Evolutionary conservation across 1,139 yeast genomes (phyloP), one percentile per base, ranked within the genome.

Genomic region (Pichia sp.): DNA sequence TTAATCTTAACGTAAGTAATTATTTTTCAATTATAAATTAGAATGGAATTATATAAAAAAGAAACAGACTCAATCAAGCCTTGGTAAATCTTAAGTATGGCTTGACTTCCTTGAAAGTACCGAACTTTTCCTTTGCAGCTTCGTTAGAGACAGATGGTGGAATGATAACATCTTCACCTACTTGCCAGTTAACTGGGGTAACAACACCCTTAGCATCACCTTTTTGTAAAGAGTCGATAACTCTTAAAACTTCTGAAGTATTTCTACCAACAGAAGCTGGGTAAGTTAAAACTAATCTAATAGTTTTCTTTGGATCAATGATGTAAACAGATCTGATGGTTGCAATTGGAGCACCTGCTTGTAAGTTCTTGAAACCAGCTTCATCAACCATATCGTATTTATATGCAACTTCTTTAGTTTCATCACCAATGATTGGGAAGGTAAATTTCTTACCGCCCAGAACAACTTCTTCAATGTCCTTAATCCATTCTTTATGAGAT

Each of bases 181-280:
- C 78, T 53, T 73, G 73, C 83, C 83, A 78, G 70, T 79, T 78
- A 60, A 82, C 81, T 51, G 95, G 95, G 46, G 96, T 87, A 55
- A 86, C 92, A 58, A 87, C 76, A 58, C 94, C 88, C 69, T 79
- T 74, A 64, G 76, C 74, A 69, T 88, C 96, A 56, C 86, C 80
- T 58, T 80, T 72, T 72, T 88, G 96, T 66, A 88, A 74, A 46
- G 96, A 85, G 66, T 87, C 95, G 55, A 88, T 72, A 42, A 83
- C 94, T 70, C 96, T 82, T 66, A 88, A 75, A 44, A 88, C 88
- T 71, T 88, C 96, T 48, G 83, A 76, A 50, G 95, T 76, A 79
- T 88, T 88, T 75, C 96, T 82, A 66, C 96, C 96, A 54, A 87
- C 83, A 44, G 94, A 81, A 49, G 96, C 94, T 49, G 96, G 96